A percentile compares a stretch with the other conserved stretches of the same genome.
Evolutionary conservation across 345 rosid genomes (phyloP).

Genomic region (Capsella bursapastoris): DNA sequence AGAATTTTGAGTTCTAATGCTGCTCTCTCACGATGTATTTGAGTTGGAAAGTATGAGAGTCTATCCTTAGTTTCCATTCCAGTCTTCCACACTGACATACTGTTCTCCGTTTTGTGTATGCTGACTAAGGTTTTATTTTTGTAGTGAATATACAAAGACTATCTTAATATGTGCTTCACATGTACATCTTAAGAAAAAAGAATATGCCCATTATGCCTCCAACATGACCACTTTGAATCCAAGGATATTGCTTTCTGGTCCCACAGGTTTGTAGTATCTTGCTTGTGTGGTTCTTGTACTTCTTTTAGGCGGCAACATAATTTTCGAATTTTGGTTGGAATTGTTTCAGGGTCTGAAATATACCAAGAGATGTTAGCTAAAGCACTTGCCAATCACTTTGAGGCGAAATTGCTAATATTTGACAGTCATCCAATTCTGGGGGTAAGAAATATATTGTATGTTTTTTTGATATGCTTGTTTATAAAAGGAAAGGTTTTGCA

Average conservation of each 20-base stretch:
- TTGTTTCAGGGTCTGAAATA: slow-evolving; percentile 78
- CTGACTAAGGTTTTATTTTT: slow-evolving; percentile 23
- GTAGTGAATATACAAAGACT: slow-evolving; percentile 82
- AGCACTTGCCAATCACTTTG: slow-evolving; percentile 83
- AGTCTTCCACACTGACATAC: background rate
- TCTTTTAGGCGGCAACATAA: slow-evolving; percentile 32
- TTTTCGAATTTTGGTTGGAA: slow-evolving; percentile 20
- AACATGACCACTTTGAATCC: slow-evolving; percentile 76
- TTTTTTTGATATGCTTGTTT: background rate
- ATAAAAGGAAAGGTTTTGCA: background rate
- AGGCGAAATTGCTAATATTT: slow-evolving; percentile 82
- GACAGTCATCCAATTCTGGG: slow-evolving; percentile 80
- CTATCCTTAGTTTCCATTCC: background rate
- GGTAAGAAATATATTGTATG: slow-evolving; percentile 68
- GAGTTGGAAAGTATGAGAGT: background rate
- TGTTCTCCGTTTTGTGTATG: slow-evolving; percentile 11
- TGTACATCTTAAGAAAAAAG: slow-evolving; percentile 84
- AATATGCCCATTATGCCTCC: slow-evolving; percentile 71
- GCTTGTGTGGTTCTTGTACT: slow-evolving; percentile 13
- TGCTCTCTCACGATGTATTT: background rate
- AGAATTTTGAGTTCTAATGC: background rate
- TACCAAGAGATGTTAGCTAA: slow-evolving; percentile 91
- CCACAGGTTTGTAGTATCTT: slow-evolving; percentile 66
- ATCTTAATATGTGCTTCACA: slow-evolving; percentile 77
- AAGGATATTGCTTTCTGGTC: slow-evolving; percentile 91